Percentiles rank a stretch among this genome's conserved stretches.
phyloP scores from a whole-genome alignment of 2,329 filamentous ascomycete species.

The Neonectria sp. region DNA sequence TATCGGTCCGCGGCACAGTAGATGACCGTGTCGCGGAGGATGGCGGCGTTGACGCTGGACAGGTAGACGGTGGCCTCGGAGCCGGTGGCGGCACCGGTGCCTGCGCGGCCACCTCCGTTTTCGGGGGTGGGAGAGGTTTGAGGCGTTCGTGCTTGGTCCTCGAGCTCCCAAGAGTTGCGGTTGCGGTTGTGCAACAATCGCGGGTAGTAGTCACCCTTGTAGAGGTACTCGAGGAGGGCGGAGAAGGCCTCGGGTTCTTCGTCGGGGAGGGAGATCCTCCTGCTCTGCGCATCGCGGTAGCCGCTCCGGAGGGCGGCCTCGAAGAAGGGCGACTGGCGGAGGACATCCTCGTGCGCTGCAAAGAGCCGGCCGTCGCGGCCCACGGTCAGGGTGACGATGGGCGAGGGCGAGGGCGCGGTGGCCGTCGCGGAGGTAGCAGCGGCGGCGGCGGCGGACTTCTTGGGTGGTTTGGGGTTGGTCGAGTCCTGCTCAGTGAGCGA shows the following conservation, averaged over 20 bases:
- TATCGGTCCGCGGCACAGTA: slow-evolving; percentile 95
- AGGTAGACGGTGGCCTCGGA: slow-evolving; percentile 76
- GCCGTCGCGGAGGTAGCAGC: slow-evolving; percentile 5
- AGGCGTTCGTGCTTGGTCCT: slow-evolving; percentile 70
- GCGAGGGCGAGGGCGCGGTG: slow-evolving; percentile 63
- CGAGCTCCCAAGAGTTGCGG: slow-evolving; percentile 90
- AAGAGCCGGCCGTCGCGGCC: slow-evolving; percentile 90
- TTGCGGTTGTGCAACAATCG: slow-evolving; percentile 90
- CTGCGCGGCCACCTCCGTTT: slow-evolving; percentile 61
- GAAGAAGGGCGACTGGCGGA: slow-evolving; percentile 89
- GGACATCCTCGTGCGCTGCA: slow-evolving; percentile 94
- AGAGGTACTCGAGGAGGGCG: slow-evolving; percentile 94
- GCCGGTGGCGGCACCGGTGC: slow-evolving; percentile 61
- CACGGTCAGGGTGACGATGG: slow-evolving; percentile 90
- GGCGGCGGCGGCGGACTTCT: slow-evolving; percentile 33
- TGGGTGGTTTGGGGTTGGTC: slow-evolving; percentile 42
- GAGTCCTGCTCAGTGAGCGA: slow-evolving; percentile 75
- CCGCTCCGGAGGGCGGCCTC: slow-evolving; percentile 78
- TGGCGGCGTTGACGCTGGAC: slow-evolving; percentile 78
- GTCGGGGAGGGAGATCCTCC: slow-evolving; percentile 79
- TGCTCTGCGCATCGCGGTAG: slow-evolving; percentile 82
- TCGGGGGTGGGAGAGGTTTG: slow-evolving; percentile 68
- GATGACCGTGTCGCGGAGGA: slow-evolving; percentile 93
- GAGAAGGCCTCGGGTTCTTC: slow-evolving; percentile 95
- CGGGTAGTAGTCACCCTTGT: slow-evolving; percentile 97